These are phyloP conservation scores for Candida pseudoviswanathii DNA, from an alignment of 1,139 yeast genomes.

Conservation along the genomic window DNA sequence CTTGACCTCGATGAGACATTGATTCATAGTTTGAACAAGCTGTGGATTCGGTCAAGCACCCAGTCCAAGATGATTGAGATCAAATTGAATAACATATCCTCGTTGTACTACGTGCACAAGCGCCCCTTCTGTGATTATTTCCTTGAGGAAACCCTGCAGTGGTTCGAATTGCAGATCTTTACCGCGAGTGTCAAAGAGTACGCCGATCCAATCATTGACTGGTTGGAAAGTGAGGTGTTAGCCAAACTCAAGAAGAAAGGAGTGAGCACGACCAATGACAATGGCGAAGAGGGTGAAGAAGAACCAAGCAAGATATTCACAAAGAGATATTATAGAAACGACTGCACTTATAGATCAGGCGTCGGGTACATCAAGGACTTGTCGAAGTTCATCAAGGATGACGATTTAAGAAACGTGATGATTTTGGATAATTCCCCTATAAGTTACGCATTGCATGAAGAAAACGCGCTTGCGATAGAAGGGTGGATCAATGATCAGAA, in stretches of 20 bases:
- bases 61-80: slow-evolving; percentile 84
- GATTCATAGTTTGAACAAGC: slow-evolving; percentile 83
- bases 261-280: neutral
- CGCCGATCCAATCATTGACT: slow-evolving; percentile 96
- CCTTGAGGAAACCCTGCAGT: slow-evolving; percentile 71
- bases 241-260: slow-evolving; percentile 16
- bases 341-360: slow-evolving; percentile 75
- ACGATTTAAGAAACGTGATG: slow-evolving; percentile 70
- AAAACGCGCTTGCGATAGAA: slow-evolving; percentile 89
- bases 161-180: slow-evolving; percentile 89
- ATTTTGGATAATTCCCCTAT: slow-evolving; percentile 92
- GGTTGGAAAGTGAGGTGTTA: slow-evolving; percentile 56
- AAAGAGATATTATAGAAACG: slow-evolving; percentile 72
- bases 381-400: slow-evolving; percentile 47
- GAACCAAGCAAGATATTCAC: slow-evolving; percentile 35
- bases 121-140: slow-evolving; percentile 91
- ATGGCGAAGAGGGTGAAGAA: neutral
- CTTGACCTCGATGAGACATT: slow-evolving; percentile 92
- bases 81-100: slow-evolving; percentile 65
- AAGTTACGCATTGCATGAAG: slow-evolving; percentile 79
- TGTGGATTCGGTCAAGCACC: slow-evolving; percentile 47
- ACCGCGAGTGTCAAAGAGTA: slow-evolving; percentile 95
- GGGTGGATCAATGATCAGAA: slow-evolving; percentile 98
- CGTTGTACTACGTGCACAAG: slow-evolving; percentile 87
- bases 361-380: slow-evolving; percentile 91